A percentile compares a stretch with the other conserved stretches of the same genome.
Conservation (phyloP, 2,329 filamentous ascomycete genomes). For the Ascochyta lentis region DNA sequence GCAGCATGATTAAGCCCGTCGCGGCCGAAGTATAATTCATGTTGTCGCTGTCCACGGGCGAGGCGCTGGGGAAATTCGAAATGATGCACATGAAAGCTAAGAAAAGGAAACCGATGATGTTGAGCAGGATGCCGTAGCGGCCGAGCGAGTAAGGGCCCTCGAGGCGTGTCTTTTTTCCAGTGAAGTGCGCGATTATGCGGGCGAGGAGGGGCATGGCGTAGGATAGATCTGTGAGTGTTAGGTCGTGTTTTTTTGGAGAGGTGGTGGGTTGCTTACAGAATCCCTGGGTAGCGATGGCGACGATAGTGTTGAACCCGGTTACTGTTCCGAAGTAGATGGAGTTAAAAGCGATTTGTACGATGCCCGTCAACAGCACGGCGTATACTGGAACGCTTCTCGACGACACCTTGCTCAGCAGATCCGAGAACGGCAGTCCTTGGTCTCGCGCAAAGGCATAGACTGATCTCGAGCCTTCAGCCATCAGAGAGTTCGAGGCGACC, state of each 20-base stretch:
- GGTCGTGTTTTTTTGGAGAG: neutral
- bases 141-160: conserved; percentile 57
- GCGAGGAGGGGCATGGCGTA: conserved; percentile 63
- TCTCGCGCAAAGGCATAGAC: conserved; percentile 60
- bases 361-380: conserved; percentile 55
- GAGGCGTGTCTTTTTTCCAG: conserved; percentile 52
- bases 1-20: conserved; percentile 60
- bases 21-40: conserved; percentile 67
- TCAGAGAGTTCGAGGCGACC: conserved; percentile 55
- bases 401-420: conserved; percentile 55
- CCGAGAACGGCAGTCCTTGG: conserved; percentile 60
- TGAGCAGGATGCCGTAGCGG: conserved; percentile 53
- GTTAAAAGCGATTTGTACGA: conserved; percentile 61
- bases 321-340: conserved; percentile 63
- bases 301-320: conserved; percentile 63
- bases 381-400: conserved; percentile 58
- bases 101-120: conserved; percentile 59
- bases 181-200: conserved; percentile 57
- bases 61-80: conserved; percentile 62
- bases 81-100: conserved; percentile 62
- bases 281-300: conserved; percentile 63
- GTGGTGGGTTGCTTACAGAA: conserved; percentile 53
- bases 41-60: conserved; percentile 60
- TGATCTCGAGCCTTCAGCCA: conserved; percentile 56
- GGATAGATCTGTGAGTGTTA: conserved; percentile 55